A percentile compares a stretch with the other conserved stretches of the same genome.
Conservation (phyloP, 257 asterid genomes). For the Eucommia ulmoides region DNA sequence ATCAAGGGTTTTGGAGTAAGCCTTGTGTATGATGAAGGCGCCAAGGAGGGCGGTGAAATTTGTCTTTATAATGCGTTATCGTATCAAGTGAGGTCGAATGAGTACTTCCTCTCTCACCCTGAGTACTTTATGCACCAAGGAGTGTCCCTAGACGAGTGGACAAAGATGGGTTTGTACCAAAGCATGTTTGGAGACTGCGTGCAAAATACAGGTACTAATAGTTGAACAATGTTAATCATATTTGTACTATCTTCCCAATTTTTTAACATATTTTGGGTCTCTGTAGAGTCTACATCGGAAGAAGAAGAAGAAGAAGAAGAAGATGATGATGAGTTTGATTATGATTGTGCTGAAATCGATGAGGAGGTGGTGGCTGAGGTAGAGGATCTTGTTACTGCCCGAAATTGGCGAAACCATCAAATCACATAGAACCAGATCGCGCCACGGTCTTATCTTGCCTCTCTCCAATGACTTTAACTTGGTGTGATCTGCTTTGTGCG, state of each 20-base stretch:
- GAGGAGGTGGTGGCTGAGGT: constrained; percentile 7
- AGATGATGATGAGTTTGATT: constrained; percentile 2
- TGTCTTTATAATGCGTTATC: constrained; percentile 1
- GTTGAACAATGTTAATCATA: no score
- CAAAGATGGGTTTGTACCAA: constrained; percentile 1
- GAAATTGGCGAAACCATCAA: neutral
- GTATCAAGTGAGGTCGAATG: constrained; percentile 2
- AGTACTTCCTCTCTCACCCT: constrained; percentile 11
- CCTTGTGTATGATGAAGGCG: neutral
- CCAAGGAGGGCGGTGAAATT: no score
- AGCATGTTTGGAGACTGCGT: constrained; percentile 4
- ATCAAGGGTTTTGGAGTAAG: neutral
- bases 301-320: neutral
- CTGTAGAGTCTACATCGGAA: neutral
- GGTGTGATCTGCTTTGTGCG: no score
- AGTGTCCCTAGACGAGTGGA: neutral
- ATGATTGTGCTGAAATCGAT: neutral
- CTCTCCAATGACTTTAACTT: no score
- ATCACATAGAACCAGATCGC: no score
- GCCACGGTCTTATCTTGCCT: no score
- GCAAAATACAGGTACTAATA: neutral
- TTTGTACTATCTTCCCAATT: neutral
- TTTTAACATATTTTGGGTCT: neutral
- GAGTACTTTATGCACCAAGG: constrained; percentile 8
- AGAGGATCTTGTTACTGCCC: constrained; percentile 3